A percentile compares a stretch with the other conserved stretches of the same genome.
Conservation (phyloP, 2,329 filamentous ascomycete genomes). For the Boeremia exigua region DNA sequence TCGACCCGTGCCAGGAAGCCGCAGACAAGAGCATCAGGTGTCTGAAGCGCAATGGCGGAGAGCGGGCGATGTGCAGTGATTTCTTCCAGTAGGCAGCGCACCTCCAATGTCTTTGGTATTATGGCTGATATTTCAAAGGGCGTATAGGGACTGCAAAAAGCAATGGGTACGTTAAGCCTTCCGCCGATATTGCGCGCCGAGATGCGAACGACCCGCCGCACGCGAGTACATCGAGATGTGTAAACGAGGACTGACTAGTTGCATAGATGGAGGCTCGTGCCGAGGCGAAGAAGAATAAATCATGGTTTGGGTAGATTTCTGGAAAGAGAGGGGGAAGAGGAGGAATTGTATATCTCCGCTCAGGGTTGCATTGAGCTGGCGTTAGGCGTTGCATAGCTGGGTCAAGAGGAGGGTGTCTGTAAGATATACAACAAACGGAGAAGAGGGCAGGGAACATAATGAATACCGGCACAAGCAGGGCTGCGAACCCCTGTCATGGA, state of each 20-base stretch:
- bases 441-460: background rate
- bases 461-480: too few relatives aligned
- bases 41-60: constrained; percentile 84
- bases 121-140: constrained; percentile 58
- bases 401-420: background rate
- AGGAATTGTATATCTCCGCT: background rate
- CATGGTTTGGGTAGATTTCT: constrained; percentile 28
- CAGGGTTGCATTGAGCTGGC: constrained; percentile 8
- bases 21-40: constrained; percentile 86
- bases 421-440: background rate
- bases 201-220: background rate
- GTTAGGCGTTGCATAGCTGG: constrained; percentile 2
- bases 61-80: constrained; percentile 87
- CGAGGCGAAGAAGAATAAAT: constrained; percentile 29
- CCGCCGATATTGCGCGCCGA: background rate
- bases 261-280: constrained; percentile 30
- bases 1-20: constrained; percentile 94
- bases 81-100: constrained; percentile 80
- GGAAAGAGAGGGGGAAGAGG: background rate
- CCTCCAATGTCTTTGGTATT: background rate
- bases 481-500: too few relatives aligned
- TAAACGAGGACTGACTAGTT: constrained; percentile 1
- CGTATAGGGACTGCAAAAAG: constrained; percentile 94
- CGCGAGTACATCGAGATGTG: background rate
- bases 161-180: constrained; percentile 72